phyloP scores from a whole-genome alignment of 306 rosid genomes.

The Astragalus glycyphyllos region DNA sequence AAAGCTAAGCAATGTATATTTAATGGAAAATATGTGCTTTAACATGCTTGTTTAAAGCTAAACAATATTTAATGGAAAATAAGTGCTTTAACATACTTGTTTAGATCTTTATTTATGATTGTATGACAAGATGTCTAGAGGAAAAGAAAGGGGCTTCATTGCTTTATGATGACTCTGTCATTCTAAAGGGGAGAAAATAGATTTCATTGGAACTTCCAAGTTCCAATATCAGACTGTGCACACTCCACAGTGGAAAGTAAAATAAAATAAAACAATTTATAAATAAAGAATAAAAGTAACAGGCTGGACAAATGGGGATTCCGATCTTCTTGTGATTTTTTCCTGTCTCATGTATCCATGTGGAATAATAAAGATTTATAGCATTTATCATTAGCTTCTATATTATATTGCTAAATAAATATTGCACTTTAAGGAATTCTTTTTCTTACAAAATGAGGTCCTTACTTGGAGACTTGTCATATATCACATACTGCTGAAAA shows the following conservation, averaged over 20 bases:
- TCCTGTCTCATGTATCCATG: neutral
- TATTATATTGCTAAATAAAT: slow-evolving; percentile 11
- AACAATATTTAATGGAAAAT: slow-evolving; percentile 25
- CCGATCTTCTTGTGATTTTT: slow-evolving; percentile 15
- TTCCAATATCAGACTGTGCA: slow-evolving; percentile 19
- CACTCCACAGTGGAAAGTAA: neutral
- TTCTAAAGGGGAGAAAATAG: slow-evolving; percentile 12
- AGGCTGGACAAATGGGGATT: slow-evolving; percentile 1
- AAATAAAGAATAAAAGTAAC: neutral
- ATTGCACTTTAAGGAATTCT: slow-evolving; percentile 15
- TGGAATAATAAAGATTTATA: slow-evolving; percentile 19
- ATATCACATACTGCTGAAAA: slow-evolving; percentile 26
- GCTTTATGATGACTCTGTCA: slow-evolving; percentile 22
- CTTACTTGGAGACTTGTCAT: slow-evolving; percentile 24
- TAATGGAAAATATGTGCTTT: slow-evolving; percentile 25
- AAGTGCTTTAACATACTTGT: slow-evolving; percentile 21
- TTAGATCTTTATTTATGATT: slow-evolving; percentile 31
- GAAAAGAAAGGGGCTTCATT: slow-evolving; percentile 31
- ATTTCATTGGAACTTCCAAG: slow-evolving; percentile 31
- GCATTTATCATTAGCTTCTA: slow-evolving; percentile 5
- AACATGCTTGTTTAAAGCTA: slow-evolving; percentile 31
- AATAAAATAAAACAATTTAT: neutral
- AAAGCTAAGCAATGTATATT: slow-evolving; percentile 38
- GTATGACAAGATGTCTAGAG: slow-evolving; percentile 29
- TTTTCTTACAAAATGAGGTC: slow-evolving; percentile 10